Conservation (phyloP, 2,329 filamentous ascomycete species). For the Clonostachys byssicola region DNA sequence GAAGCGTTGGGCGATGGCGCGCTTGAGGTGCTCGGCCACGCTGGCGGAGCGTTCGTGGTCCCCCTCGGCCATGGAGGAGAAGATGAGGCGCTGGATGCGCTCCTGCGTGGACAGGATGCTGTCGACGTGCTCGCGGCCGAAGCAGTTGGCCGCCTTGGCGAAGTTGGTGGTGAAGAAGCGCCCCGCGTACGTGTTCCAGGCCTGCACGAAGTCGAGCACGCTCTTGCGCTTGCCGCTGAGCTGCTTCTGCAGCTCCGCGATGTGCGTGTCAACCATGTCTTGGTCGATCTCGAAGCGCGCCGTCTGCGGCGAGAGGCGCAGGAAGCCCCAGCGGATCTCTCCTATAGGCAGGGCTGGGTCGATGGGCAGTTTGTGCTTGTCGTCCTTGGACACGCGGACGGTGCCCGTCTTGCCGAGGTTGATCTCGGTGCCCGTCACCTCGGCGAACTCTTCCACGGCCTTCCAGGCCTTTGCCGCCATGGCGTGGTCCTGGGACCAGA, state of each 20-base stretch:
- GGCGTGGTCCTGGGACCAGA: slow-evolving; percentile 52
- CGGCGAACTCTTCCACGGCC: slow-evolving; percentile 48
- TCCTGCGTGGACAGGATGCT: slow-evolving; percentile 44
- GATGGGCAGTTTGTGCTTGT: slow-evolving; percentile 8
- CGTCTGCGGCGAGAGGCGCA: slow-evolving; percentile 45
- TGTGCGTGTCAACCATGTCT: slow-evolving; percentile 52
- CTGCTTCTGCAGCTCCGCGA: slow-evolving; percentile 54
- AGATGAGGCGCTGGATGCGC: slow-evolving; percentile 42
- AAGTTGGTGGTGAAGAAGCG: slow-evolving; percentile 51
- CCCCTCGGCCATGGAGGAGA: slow-evolving; percentile 24
- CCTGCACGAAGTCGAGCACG: slow-evolving; percentile 36
- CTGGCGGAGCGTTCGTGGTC: slow-evolving; percentile 19
- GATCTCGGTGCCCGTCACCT: slow-evolving; percentile 51
- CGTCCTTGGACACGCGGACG: slow-evolving; percentile 28
- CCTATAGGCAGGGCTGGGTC: slow-evolving; percentile 36
- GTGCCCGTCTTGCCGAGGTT: slow-evolving; percentile 47
- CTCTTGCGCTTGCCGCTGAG: slow-evolving; percentile 47
- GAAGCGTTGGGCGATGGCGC: slow-evolving; percentile 47
- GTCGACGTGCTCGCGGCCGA: slow-evolving; percentile 45
- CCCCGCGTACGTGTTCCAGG: slow-evolving; percentile 48
- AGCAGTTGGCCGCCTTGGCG: slow-evolving; percentile 45
- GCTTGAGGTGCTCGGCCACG: slow-evolving; percentile 52
- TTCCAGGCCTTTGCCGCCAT: slow-evolving; percentile 55
- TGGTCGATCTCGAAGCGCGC: slow-evolving; percentile 58
- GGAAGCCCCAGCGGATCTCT: slow-evolving; percentile 49